phyloP scores from a whole-genome alignment of 768 basidiomycete genomes.

The Hypholoma fasciculare region DNA sequence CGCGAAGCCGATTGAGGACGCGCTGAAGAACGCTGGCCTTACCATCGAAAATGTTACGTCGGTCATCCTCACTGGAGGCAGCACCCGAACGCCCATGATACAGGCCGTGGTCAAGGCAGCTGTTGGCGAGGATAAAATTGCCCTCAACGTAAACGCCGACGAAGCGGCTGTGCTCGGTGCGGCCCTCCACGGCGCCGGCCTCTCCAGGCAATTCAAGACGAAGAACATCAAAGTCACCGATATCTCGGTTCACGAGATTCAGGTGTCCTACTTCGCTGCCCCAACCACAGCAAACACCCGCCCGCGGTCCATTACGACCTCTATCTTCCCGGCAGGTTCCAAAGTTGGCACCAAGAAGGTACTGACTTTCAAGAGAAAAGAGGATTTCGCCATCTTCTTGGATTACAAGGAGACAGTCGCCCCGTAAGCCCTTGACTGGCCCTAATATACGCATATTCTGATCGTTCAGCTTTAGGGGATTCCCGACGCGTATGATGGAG shows the following conservation, averaged over 20 bases:
- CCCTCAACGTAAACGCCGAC: slow-evolving; percentile 94
- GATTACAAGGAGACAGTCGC: slow-evolving; percentile 68
- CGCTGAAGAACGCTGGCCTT: slow-evolving; percentile 65
- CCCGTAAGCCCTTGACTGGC: slow-evolving; percentile 45
- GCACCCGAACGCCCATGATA: slow-evolving; percentile 89
- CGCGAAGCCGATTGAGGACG: slow-evolving; percentile 73
- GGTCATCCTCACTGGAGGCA: slow-evolving; percentile 92
- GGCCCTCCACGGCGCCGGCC: slow-evolving; percentile 86
- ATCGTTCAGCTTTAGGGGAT: slow-evolving; percentile 44
- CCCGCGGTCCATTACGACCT: slow-evolving; percentile 70
- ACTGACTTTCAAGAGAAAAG: slow-evolving; percentile 80
- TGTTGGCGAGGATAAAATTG: slow-evolving; percentile 86
- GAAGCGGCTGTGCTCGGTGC: slow-evolving; percentile 93
- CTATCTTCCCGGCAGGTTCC: slow-evolving; percentile 76
- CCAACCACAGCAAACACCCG: slow-evolving; percentile 45
- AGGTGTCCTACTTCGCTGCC: slow-evolving; percentile 75
- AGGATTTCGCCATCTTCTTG: slow-evolving; percentile 79
- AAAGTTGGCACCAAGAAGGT: slow-evolving; percentile 84
- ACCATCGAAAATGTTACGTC: slow-evolving; percentile 75
- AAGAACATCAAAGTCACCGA: slow-evolving; percentile 90
- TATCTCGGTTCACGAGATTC: slow-evolving; percentile 69
- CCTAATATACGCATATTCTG: neutral
- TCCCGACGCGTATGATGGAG: slow-evolving; percentile 73
- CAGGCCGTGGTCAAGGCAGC: slow-evolving; percentile 75
- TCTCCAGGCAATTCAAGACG: slow-evolving; percentile 91